phyloP scores from a whole-genome alignment of 2,329 filamentous ascomycete species.

The Monosporascus ibericus region DNA sequence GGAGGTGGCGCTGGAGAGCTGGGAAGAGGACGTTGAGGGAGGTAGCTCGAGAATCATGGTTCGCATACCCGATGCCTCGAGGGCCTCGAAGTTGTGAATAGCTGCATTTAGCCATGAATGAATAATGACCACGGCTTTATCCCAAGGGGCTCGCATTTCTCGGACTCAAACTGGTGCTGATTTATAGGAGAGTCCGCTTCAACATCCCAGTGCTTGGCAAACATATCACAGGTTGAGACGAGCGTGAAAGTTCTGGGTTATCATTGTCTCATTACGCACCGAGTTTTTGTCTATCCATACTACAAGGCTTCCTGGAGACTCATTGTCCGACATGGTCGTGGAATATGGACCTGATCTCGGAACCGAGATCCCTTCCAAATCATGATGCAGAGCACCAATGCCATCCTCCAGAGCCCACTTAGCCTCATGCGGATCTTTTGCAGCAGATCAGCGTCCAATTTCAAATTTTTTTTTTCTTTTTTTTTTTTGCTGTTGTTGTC shows the following conservation, averaged over 20 bases:
- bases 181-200: too few relatives aligned
- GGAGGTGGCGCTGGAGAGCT: conserved; percentile 46
- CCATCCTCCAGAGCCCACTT: not conserved
- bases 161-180: too few relatives aligned
- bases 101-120: too few relatives aligned
- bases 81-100: conserved; percentile 4
- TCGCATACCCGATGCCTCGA: conserved; percentile 9
- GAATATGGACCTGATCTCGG: not conserved
- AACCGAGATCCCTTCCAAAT: not conserved
- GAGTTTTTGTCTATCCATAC: not conserved
- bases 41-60: conserved; percentile 18
- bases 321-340: not conserved
- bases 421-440: not conserved
- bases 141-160: too few relatives aligned
- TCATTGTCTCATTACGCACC: not conserved
- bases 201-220: too few relatives aligned
- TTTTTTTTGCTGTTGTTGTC: conserved; percentile 1
- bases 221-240: not conserved
- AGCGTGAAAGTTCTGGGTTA: not conserved
- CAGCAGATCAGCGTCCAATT: not conserved
- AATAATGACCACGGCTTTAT: too few relatives aligned
- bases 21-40: conserved; percentile 29
- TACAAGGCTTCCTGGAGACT: not conserved
- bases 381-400: not conserved
- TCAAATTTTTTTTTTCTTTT: not conserved